Evolutionary conservation across 2,329 filamentous ascomycete genomes (phyloP).

Genomic region (Scedosporium dehoogii): DNA sequence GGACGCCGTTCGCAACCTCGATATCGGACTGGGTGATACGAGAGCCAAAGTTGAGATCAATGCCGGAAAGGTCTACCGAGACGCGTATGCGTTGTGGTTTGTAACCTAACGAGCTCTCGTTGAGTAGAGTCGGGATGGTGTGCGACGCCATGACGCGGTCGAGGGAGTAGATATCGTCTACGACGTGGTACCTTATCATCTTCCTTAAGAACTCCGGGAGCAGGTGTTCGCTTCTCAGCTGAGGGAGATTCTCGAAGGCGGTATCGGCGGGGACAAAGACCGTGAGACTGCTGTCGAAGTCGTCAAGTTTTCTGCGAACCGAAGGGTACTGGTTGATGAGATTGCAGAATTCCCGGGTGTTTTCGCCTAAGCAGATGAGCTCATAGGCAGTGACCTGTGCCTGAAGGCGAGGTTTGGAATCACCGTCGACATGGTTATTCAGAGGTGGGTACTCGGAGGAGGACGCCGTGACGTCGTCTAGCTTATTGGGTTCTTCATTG

Average conservation of each 20-base stretch:
- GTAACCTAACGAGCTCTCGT: slow-evolving; percentile 48
- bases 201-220: slow-evolving; percentile 38
- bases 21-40: slow-evolving; percentile 61
- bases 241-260: slow-evolving; percentile 57
- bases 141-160: slow-evolving; percentile 56
- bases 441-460: too few species aligned
- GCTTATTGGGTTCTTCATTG: too few species aligned
- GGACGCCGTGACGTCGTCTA: too few species aligned
- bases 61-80: slow-evolving; percentile 49
- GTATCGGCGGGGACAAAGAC: slow-evolving; percentile 70
- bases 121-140: slow-evolving; percentile 64
- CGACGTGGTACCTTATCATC: slow-evolving; percentile 75
- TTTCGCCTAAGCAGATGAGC: background rate
- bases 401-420: background rate
- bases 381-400: background rate
- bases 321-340: slow-evolving; percentile 52
- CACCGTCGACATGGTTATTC: too few species aligned
- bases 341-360: background rate
- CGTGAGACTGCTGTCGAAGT: slow-evolving; percentile 62
- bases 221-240: slow-evolving; percentile 24
- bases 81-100: slow-evolving; percentile 66
- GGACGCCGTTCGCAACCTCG: slow-evolving; percentile 59
- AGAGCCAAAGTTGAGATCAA: slow-evolving; percentile 69
- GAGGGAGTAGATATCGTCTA: slow-evolving; percentile 55
- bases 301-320: slow-evolving; percentile 63